phyloP scores from a whole-genome alignment of 495 filamentous ascomycete species.

The Pyrenopolyporus hunteri region DNA sequence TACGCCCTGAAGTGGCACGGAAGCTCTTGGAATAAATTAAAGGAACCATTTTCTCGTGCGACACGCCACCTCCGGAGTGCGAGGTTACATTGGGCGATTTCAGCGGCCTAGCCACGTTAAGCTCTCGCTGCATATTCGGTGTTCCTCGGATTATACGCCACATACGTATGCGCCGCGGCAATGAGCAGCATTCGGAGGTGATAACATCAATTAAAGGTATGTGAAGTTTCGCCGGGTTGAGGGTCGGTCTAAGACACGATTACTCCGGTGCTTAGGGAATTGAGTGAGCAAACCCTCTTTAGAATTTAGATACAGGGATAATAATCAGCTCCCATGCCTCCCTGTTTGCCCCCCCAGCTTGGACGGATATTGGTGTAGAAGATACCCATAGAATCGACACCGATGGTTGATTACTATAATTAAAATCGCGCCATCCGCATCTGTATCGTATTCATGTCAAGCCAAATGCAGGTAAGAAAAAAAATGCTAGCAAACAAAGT shows the following conservation, averaged over 20 bases:
- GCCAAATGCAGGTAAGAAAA: neutral
- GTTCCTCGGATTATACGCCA: neutral
- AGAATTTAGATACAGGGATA: neutral
- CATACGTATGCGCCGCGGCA: neutral
- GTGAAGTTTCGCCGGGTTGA: too few species aligned
- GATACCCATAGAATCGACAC: neutral
- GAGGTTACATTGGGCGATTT: conserved; percentile 25
- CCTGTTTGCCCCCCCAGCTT: neutral
- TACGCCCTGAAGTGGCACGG: neutral
- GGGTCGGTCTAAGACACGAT: too few species aligned
- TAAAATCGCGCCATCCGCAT: conserved; percentile 1
- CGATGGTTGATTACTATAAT: neutral
- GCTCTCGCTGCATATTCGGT: neutral
- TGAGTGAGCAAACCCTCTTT: too few species aligned
- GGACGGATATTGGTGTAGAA: neutral
- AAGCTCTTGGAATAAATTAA: neutral
- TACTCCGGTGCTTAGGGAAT: too few species aligned
- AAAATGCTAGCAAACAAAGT: neutral
- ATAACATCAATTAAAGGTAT: too few species aligned
- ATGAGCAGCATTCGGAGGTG: too few species aligned
- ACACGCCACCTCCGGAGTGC: neutral
- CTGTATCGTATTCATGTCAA: neutral
- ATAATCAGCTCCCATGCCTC: neutral
- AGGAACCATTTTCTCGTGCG: neutral
- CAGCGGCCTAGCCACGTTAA: neutral